Evolutionary conservation across 805 yeast species (phyloP), one percentile per base, ranked within the genome.

Genomic region (Starmerella bombicola): DNA sequence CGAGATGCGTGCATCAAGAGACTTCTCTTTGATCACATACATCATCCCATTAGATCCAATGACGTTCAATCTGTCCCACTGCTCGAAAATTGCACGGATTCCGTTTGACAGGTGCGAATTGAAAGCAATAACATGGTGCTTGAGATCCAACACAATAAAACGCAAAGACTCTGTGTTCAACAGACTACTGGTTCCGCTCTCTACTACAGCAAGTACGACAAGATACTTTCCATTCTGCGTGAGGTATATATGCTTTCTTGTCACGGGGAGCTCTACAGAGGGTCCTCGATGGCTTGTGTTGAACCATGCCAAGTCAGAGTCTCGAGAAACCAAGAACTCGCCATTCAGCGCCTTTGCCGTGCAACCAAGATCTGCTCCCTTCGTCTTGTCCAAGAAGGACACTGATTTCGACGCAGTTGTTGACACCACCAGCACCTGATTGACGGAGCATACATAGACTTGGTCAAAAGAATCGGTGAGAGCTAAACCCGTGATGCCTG

Each of bases 401-500:
- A 66, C 69, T 1, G 80, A 78, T 40, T 72, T 71, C 0, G 45
- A 6, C 8, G 45, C n/a, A 5, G 77, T 70, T 0, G 95, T 84
- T 12, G 76, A 70, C 9, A 85, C 73, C 0, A 85, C 70, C 35
- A 84, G 57, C 1, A 85, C 69, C 48, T 71, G 77, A 13, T 79
- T 72, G 0, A 91, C 76, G 0, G 96, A 80, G 1, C 88, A 67
- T 16, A 82, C 79, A 55, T 72, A 85, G 13, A 85, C 60, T 12
- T 35, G 34, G n/a, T 43, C 39, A 8, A 33, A 50, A 10, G 54
- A 60, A 13, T 54, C 59, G 38, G 67, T 67, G 49, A 86, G 72
- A 22, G 71, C 70, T 1, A 88, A 60, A 0, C 82, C 79, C 0
- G 97, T 88, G 16, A 91, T 70, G 1, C 96, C 94, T 36, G 83